Conservation (phyloP, 805 yeast species). For the Wickerhamiella occidentalis region DNA sequence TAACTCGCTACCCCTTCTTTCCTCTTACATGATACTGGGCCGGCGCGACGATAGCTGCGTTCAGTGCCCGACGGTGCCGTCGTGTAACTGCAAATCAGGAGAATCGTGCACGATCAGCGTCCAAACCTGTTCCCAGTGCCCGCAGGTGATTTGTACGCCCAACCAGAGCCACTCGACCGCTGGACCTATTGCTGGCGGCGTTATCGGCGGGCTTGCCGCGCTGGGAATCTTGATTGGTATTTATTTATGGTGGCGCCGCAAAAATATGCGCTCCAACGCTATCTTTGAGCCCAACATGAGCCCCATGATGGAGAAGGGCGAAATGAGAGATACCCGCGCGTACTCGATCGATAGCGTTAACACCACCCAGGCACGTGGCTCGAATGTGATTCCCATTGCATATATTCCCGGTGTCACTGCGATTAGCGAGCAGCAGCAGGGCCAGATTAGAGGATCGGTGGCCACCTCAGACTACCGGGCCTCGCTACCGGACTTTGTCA, state of each 20-base stretch:
- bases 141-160: conserved; percentile 39
- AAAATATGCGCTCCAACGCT: conserved; percentile 2
- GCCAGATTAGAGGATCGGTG: conserved; percentile 28
- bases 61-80: conserved; percentile 22
- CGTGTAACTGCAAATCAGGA: conserved; percentile 35
- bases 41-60: conserved; percentile 20
- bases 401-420: conserved; percentile 80
- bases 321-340: conserved; percentile 4
- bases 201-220: conserved; percentile 48
- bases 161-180: conserved; percentile 11
- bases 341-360: conserved; percentile 18
- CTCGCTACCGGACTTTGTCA: conserved; percentile 37
- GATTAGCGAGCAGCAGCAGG: conserved; percentile 14
- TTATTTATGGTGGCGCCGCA: conserved; percentile 23
- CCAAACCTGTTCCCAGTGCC: conserved; percentile 47
- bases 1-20: too few relatives aligned
- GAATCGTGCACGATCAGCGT: conserved; percentile 45
- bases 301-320: conserved; percentile 4
- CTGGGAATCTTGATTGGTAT: conserved; percentile 30
- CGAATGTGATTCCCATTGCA: conserved; percentile 82
- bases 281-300: conserved; percentile 2
- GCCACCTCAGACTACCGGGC: conserved; percentile 32
- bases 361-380: conserved; percentile 41
- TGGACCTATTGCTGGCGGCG: conserved; percentile 65
- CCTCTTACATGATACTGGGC: conserved; percentile 4